Conservation (phyloP, 2,329 filamentous ascomycete genomes). For the Penicillium sp. region DNA sequence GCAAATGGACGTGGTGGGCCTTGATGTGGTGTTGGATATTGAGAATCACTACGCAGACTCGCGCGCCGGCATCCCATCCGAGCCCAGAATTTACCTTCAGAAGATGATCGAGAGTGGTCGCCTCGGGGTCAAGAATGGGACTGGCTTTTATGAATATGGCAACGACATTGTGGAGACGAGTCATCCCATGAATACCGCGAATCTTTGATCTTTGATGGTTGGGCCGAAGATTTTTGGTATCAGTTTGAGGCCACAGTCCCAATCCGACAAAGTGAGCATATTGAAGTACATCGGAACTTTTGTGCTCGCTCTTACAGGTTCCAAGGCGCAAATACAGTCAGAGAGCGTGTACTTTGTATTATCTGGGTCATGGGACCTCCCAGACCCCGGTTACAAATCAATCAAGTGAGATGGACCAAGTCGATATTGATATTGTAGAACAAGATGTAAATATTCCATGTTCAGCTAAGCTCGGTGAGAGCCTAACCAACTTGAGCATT, state of each 20-base stretch:
- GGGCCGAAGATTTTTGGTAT: neutral
- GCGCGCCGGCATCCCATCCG: constrained; percentile 22
- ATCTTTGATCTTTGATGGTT: neutral
- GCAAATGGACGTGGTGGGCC: constrained; percentile 38
- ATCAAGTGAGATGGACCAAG: too few species aligned
- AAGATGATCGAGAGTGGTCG: constrained; percentile 27
- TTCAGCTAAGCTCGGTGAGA: too few species aligned
- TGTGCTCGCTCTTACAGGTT: too few species aligned
- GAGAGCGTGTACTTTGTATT: too few species aligned
- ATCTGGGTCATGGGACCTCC: too few species aligned
- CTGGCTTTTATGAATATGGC: constrained; percentile 31
- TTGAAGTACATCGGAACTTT: neutral
- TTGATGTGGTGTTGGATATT: constrained; percentile 38
- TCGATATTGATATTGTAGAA: too few species aligned
- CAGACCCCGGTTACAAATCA: too few species aligned
- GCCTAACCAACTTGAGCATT: too few species aligned
- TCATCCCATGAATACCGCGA: neutral
- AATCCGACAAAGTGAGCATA: too few species aligned
- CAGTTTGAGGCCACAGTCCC: too few species aligned
- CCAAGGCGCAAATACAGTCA: too few species aligned
- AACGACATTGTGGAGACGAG: neutral
- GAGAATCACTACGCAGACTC: constrained; percentile 37
- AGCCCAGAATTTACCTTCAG: constrained; percentile 30
- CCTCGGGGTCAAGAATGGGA: constrained; percentile 29
- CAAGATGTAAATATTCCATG: too few species aligned